phyloP scores from a whole-genome alignment of 768 basidiomycete species.

The Leccinum incarnatum region DNA sequence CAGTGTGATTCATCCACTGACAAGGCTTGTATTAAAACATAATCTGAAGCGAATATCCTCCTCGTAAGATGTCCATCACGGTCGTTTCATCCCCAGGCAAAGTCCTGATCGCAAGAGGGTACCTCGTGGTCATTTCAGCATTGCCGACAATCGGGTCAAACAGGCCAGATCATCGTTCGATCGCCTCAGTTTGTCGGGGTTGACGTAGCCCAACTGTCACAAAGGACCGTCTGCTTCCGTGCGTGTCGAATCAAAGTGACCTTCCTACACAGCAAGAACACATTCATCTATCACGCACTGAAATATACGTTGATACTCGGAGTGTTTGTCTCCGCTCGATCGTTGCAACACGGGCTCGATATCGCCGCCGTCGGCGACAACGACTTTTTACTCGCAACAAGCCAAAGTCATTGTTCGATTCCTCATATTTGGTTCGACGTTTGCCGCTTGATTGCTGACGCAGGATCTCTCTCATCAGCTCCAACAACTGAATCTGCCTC shows the following conservation, averaged over 20 bases:
- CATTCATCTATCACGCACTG: slow-evolving; percentile 91
- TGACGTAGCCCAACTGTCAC: slow-evolving; percentile 21
- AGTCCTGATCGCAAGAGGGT: slow-evolving; percentile 92
- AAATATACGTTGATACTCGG: slow-evolving; percentile 70
- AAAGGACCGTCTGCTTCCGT: slow-evolving; percentile 17
- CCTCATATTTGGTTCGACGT: not conserved
- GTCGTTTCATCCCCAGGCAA: slow-evolving; percentile 93
- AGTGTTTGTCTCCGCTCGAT: slow-evolving; percentile 43
- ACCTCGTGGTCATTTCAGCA: slow-evolving; percentile 63
- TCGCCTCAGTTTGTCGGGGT: not conserved
- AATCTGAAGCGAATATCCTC: not conserved
- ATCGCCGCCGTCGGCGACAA: slow-evolving; percentile 90
- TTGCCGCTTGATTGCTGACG: slow-evolving; percentile 3
- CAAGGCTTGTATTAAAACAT: not conserved
- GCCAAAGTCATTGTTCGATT: slow-evolving; percentile 54
- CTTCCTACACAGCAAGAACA: slow-evolving; percentile 59
- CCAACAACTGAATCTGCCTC: slow-evolving; percentile 54
- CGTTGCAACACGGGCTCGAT: slow-evolving; percentile 59
- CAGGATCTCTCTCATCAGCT: slow-evolving; percentile 44
- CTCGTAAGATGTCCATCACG: slow-evolving; percentile 48
- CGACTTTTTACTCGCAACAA: slow-evolving; percentile 97
- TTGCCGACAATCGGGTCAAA: slow-evolving; percentile 19
- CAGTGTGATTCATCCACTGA: slow-evolving; percentile 22
- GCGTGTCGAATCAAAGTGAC: slow-evolving; percentile 1
- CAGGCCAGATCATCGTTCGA: slow-evolving; percentile 11